These are phyloP conservation scores for Metarhizium guizhouense DNA, from an alignment of 2,329 filamentous ascomycete species.

Conservation along the genomic window DNA sequence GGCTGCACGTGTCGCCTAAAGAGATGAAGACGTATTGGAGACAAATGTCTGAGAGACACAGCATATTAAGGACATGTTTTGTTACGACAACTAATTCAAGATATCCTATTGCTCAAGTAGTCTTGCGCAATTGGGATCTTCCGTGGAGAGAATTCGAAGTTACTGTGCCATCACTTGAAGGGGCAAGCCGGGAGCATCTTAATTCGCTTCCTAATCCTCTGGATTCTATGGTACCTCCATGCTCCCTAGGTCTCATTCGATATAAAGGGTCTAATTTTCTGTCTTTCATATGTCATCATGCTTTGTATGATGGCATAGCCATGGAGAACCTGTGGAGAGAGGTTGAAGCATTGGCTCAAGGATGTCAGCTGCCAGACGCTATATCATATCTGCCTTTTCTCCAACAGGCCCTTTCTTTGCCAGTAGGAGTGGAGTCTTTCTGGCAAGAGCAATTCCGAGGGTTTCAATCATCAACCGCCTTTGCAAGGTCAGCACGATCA, in stretches of 20 bases:
- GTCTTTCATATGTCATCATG: conserved; percentile 61
- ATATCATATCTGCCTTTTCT: conserved; percentile 58
- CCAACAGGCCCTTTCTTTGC: conserved; percentile 40
- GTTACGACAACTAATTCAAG: conserved; percentile 49
- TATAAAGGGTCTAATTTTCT: conserved; percentile 24
- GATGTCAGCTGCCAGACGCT: conserved; percentile 34
- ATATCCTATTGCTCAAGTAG: conserved; percentile 63
- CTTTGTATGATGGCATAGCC: conserved; percentile 77
- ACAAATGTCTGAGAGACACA: conserved; percentile 54
- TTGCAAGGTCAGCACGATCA: conserved; percentile 12
- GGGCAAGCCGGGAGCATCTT: conserved; percentile 30
- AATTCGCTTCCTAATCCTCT: conserved; percentile 28
- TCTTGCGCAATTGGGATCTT: conserved; percentile 41
- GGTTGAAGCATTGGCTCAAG: conserved; percentile 50
- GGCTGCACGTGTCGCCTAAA: conserved; percentile 40
- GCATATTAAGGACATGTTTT: conserved; percentile 73
- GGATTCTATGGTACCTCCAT: conserved; percentile 35
- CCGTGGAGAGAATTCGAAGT: conserved; percentile 30
- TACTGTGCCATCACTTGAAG: conserved; percentile 23
- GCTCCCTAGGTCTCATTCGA: conserved; percentile 34
- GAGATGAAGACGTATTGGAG: conserved; percentile 53
- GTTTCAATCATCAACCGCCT: conserved; percentile 30
- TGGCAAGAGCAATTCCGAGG: conserved; percentile 52
- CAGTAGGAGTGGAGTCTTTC: conserved; percentile 46
- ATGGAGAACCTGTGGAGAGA: conserved; percentile 63